These are phyloP conservation scores for Tetrapisispora namnaoensis DNA, from an alignment of 805 yeast species.

Conservation along the genomic window DNA sequence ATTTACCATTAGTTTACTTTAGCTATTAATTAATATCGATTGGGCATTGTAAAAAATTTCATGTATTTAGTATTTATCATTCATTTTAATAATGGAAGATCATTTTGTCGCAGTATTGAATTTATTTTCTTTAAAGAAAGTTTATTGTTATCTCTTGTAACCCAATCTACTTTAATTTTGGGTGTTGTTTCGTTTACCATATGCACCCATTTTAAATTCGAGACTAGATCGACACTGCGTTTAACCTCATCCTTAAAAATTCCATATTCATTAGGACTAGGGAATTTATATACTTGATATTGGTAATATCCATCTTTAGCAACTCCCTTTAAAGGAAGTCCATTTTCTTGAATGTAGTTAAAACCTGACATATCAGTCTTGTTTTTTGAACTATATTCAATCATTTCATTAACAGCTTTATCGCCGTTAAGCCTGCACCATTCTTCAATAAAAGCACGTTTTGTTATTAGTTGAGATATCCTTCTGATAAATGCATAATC, in stretches of 20 bases:
- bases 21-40: not conserved
- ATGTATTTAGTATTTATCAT: not conserved
- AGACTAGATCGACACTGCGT: constrained; percentile 13
- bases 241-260: constrained; percentile 11
- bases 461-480: constrained; percentile 9
- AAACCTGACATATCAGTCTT: not conserved
- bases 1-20: too few species aligned
- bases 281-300: constrained; percentile 17
- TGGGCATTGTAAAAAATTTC: too few species aligned
- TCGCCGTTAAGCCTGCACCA: constrained; percentile 19
- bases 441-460: constrained; percentile 13
- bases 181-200: constrained; percentile 3
- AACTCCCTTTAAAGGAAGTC: constrained; percentile 12
- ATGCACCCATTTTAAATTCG: constrained; percentile 12
- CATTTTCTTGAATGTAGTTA: constrained; percentile 5
- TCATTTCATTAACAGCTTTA: constrained; percentile 11
- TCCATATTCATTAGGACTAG: constrained; percentile 9
- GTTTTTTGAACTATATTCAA: not conserved
- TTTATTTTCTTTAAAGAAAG: constrained; percentile 2
- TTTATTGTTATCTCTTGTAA: constrained; percentile 11
- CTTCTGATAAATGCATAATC: constrained; percentile 22
- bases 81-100: not conserved
- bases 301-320: constrained; percentile 28
- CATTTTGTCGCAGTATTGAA: constrained; percentile 5
- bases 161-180: constrained; percentile 11